Conservation (phyloP, 1,139 yeast species). For the Hemisphaericaspora lyxosophila region DNA sequence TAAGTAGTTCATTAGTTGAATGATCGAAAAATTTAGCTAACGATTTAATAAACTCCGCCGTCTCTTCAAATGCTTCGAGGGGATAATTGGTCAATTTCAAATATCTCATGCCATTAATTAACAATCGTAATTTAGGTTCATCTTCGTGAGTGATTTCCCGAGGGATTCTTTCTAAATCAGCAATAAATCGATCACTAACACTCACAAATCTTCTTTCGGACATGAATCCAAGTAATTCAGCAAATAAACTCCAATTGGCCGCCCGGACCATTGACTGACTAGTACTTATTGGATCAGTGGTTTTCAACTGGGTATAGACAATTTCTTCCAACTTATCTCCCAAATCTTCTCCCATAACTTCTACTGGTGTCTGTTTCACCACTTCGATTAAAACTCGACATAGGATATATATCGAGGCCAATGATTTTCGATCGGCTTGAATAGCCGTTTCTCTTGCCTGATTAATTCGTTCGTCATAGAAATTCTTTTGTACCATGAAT, state of each 20-base stretch:
- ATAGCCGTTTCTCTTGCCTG: constrained; percentile 69
- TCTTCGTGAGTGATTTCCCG: constrained; percentile 48
- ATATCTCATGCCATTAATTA: constrained; percentile 90
- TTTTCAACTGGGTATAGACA: constrained; percentile 83
- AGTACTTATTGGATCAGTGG: constrained; percentile 76
- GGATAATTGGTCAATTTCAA: constrained; percentile 80
- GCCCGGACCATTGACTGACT: constrained; percentile 70
- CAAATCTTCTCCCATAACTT: constrained; percentile 72
- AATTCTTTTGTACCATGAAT: constrained; percentile 23
- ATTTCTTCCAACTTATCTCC: constrained; percentile 88
- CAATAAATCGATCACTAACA: constrained; percentile 91
- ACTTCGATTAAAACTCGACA: constrained; percentile 93
- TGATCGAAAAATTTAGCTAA: constrained; percentile 76
- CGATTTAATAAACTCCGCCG: constrained; percentile 84
- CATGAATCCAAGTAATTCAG: constrained; percentile 88
- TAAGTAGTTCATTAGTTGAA: constrained; percentile 62
- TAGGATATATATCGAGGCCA: constrained; percentile 84
- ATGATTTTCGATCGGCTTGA: constrained; percentile 81
- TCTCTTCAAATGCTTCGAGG: constrained; percentile 84
- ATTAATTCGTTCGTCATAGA: constrained; percentile 45
- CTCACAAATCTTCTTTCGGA: constrained; percentile 77
- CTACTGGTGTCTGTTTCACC: constrained; percentile 79
- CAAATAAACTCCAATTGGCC: constrained; percentile 92
- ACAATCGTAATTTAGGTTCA: constrained; percentile 70
- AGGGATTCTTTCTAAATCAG: constrained; percentile 84